phyloP scores from a whole-genome alignment of 345 rosid species.

The Erucastrum elatum region DNA sequence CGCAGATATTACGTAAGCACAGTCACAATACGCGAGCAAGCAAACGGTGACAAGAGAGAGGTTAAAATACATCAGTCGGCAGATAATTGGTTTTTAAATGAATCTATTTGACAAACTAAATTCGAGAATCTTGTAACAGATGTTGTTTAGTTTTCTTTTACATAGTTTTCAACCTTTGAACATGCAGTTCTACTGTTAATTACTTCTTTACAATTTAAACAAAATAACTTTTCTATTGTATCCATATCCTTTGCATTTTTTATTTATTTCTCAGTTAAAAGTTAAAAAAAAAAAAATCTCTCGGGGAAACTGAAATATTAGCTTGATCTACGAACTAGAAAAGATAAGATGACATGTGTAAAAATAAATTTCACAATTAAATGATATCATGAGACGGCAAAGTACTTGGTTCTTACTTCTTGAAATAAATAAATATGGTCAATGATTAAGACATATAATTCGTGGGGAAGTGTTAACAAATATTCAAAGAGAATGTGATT shows the following conservation, averaged over 20 bases:
- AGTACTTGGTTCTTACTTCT: constrained; percentile 27
- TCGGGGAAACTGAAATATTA: neutral
- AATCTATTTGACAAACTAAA: constrained; percentile 19
- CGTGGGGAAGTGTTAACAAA: constrained; percentile 41
- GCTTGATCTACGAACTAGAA: constrained; percentile 13
- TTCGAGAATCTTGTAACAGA: neutral
- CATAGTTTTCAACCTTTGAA: no score
- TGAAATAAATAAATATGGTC: constrained; percentile 25
- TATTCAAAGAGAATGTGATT: constrained; percentile 34
- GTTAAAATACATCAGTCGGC: constrained; percentile 16
- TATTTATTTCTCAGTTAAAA: neutral
- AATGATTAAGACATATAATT: constrained; percentile 41
- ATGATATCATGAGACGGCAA: constrained; percentile 23
- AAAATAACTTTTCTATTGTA: neutral
- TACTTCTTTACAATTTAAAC: neutral
- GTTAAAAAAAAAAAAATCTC: neutral
- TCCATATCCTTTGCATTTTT: neutral
- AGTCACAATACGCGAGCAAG: neutral
- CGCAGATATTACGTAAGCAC: no score
- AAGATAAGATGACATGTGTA: constrained; percentile 15
- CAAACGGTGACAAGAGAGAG: neutral
- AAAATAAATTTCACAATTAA: neutral
- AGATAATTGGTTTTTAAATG: constrained; percentile 7
- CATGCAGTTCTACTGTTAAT: no score
- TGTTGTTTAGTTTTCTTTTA: neutral